Base-by-base conservation (phyloP, 2,329 filamentous ascomycete species). In the Pseudocercospora ulei region DNA sequence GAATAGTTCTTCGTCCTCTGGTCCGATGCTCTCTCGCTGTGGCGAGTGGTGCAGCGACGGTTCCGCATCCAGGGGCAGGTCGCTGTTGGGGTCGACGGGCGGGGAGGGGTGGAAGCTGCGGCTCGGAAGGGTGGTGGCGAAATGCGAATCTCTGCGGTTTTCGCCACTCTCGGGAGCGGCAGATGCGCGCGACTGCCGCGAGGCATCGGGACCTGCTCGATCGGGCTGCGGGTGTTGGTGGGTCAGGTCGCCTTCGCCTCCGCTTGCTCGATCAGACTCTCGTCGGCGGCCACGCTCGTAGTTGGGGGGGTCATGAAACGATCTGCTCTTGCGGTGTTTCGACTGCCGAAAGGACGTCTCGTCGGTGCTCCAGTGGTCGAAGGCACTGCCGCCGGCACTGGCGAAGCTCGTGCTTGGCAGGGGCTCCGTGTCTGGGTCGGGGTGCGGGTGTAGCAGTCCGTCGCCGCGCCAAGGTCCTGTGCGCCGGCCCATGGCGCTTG, bases 231-330 rank as follows among this genome's bases (percentile, higher is more conserved):
- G 27, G 17, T 36, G 23, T 18, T 29, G 26, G 17, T 29, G 39
- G 45, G 51, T 35, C 27, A 43, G 38, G 48, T 51, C 82, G 9
- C 27, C 43, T 17, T 43, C 39, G n/a, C 39, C 41, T 16, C 51
- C 48, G 11, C 43, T 39, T 7, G 50, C 26, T 16, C 79, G 12
- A 78, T 80, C 35, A 75, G 75, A 56, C 26, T 56, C 51, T 4
- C 56, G 46, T 39, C 57, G 38, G 5, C 57, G 43, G 3, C 57
- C 57, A 7, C 58, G 53, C 35, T 59, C 56, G 38, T 95, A 71
- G 61, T 96, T 90, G 53, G 96, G 86, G 56, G 96, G 87, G 64
- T 95, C 87, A 61, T 85, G 93, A 66, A 86, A 96, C 2, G 87
- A 88, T 13, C 54, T 58, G 53, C 51, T 56, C 48, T 60, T 60